A percentile compares a stretch with the other conserved stretches of the same genome.
Conservation (phyloP, 2,329 filamentous ascomycete genomes). For the Aspergillus neoniger region DNA sequence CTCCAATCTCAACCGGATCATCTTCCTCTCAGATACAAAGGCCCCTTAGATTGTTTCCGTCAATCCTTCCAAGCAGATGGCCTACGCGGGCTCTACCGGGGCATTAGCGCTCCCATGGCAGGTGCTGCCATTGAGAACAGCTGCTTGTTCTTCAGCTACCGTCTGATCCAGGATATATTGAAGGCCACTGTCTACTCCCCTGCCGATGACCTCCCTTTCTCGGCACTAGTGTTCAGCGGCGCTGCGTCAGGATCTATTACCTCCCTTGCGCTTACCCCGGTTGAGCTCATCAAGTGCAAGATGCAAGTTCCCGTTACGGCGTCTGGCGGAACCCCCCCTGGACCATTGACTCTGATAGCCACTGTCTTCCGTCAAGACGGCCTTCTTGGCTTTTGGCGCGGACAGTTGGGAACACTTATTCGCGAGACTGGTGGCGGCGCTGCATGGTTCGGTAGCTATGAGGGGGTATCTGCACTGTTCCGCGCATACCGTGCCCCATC, state of each 20-base stretch:
- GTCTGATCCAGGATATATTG: conserved; percentile 63
- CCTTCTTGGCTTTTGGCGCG: conserved; percentile 86
- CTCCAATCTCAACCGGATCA: conserved; percentile 92
- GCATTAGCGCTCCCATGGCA: conserved; percentile 85
- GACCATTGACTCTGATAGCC: conserved; percentile 70
- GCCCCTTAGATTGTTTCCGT: conserved; percentile 89
- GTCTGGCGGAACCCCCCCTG: conserved; percentile 51
- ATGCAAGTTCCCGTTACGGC: conserved; percentile 73
- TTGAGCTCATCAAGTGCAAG: conserved; percentile 97
- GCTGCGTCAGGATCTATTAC: conserved; percentile 87
- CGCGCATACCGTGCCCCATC: conserved; percentile 53
- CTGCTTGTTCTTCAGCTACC: conserved; percentile 89
- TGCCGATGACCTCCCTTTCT: conserved; percentile 66
- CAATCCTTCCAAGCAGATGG: conserved; percentile 81
- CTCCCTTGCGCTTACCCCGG: conserved; percentile 86
- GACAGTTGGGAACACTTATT: conserved; percentile 89
- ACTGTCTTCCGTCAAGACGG: conserved; percentile 83
- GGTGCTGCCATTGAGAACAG: conserved; percentile 92
- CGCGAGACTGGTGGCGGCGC: conserved; percentile 90
- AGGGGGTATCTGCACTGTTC: conserved; percentile 73
- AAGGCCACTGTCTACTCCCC: conserved; percentile 63
- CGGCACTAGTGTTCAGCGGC: conserved; percentile 74
- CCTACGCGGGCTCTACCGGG: conserved; percentile 80
- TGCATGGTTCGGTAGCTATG: conserved; percentile 93
- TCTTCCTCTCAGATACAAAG: conserved; percentile 76